Evolutionary conservation across 1,284 basidiomycete genomes (phyloP).

Genomic region (Phaffia rhodozyma): DNA sequence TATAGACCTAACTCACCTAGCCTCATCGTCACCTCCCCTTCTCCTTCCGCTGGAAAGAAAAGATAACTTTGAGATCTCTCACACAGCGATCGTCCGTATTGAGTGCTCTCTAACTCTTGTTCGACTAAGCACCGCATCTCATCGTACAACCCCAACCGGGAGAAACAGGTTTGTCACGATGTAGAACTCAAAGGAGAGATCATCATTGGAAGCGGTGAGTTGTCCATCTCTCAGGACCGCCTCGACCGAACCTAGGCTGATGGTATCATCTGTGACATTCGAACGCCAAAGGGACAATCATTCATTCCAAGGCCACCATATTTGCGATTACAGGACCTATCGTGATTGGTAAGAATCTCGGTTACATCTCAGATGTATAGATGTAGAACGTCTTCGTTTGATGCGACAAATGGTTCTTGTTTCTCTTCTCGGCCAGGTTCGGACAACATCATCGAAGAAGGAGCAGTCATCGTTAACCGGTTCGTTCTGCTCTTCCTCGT

Average conservation of each 20-base stretch:
- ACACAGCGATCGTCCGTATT: too few relatives aligned
- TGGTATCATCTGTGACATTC: neutral
- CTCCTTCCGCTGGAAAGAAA: too few relatives aligned
- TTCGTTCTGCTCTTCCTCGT: slow-evolving; percentile 28
- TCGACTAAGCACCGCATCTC: too few relatives aligned
- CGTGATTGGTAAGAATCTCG: slow-evolving; percentile 48
- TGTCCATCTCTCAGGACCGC: neutral
- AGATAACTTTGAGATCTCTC: too few relatives aligned
- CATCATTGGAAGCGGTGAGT: slow-evolving; percentile 64
- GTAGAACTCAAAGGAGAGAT: slow-evolving; percentile 80
- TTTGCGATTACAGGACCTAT: slow-evolving; percentile 78
- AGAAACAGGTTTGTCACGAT: slow-evolving; percentile 55
- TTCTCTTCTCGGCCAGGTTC: slow-evolving; percentile 25
- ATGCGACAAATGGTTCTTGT: too few relatives aligned
- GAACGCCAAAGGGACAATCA: slow-evolving; percentile 49
- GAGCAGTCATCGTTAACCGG: slow-evolving; percentile 74
- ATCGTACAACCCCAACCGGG: too few relatives aligned
- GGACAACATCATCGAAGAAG: slow-evolving; percentile 84
- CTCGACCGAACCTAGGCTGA: neutral
- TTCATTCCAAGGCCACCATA: slow-evolving; percentile 89
- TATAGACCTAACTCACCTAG: too few relatives aligned
- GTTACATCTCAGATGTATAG: too few relatives aligned
- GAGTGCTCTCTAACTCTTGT: too few relatives aligned
- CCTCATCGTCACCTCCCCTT: too few relatives aligned
- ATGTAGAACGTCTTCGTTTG: too few relatives aligned